A percentile compares a stretch with the other conserved stretches of the same genome.
Evolutionary conservation across 768 basidiomycete genomes (phyloP).

Genomic region (Lepiota venenata): DNA sequence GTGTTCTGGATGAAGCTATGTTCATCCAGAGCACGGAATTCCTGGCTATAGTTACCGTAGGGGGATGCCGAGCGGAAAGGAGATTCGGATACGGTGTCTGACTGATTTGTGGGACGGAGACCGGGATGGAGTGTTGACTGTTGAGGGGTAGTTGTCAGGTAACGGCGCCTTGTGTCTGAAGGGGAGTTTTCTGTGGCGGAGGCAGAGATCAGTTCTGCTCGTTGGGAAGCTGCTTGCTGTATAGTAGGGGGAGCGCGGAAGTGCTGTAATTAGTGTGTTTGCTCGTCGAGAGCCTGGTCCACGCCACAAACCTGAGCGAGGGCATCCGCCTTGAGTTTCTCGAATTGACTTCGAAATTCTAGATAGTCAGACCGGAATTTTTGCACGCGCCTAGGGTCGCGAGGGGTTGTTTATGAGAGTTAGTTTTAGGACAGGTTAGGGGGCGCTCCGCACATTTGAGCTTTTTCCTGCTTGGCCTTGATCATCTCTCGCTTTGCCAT

Average conservation of each 20-base stretch:
- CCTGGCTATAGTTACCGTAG: slow-evolving; percentile 53
- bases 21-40: slow-evolving; percentile 81
- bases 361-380: slow-evolving; percentile 87
- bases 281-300: too few species aligned
- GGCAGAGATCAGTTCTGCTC: slow-evolving; percentile 60
- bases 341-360: slow-evolving; percentile 82
- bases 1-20: slow-evolving; percentile 87
- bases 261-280: too few species aligned
- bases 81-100: slow-evolving; percentile 67
- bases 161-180: slow-evolving; percentile 66
- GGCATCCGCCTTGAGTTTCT: slow-evolving; percentile 65
- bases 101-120: slow-evolving; percentile 42
- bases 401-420: background rate
- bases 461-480: slow-evolving; percentile 95
- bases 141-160: slow-evolving; percentile 41
- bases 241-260: too few species aligned
- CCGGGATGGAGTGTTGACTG: slow-evolving; percentile 53
- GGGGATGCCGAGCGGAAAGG: slow-evolving; percentile 71
- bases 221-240: slow-evolving; percentile 57
- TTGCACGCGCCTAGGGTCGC: slow-evolving; percentile 71
- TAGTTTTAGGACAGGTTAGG: background rate
- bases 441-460: slow-evolving; percentile 52
- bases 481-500: slow-evolving; percentile 97
- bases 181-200: slow-evolving; percentile 38
- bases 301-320: slow-evolving; percentile 38